Evolutionary conservation across 2,329 filamentous ascomycete genomes (phyloP), one percentile per base, ranked within the genome.

Genomic region (Mycosphaerella sp.): DNA sequence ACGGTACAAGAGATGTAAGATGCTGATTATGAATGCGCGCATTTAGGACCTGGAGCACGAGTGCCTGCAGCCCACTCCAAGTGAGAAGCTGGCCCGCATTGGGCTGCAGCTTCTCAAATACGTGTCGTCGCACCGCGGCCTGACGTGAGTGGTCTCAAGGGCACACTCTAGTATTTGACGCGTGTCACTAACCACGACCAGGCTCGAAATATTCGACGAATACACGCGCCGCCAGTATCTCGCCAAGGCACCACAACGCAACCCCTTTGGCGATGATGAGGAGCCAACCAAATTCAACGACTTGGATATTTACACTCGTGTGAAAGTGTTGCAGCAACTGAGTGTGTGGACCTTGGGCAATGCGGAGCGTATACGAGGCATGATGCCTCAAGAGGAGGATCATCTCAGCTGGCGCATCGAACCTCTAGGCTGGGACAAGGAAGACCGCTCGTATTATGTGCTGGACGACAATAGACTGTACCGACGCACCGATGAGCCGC

Each of bases 381-480:
- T 83, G 70, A 90, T 96, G 82, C 82, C 85, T 7, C 88, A 93
- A 67, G 83, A 86, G 61, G 90, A 95, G 53, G 79, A 73, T 14
- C 51, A 57, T 41, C 51, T 63, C 11, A 52, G 41, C 43, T 60
- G 78, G 77, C 76, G 76, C 59, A 89, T 93, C 61, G 87, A 92
- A 65, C 86, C 87, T 0, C 84, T 86, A 58, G 93, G 93, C 8
- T 97, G 89, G 83, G 93, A 98, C 69, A 79, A 83, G 21, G 79
- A 95, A 45, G 91, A 95, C 60, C 85, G 89, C 38, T 84, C 84
- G 36, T 95, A 97, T 68, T 95, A 86, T 66, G 85, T 97, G 2
- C 80, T 98, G 3, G 92, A 97, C 64, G 93, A 98, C 69, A 95
- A 96, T 64, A 82, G 93, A 58, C 77, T 98, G 41, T 98, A 98